phyloP scores from a whole-genome alignment of 805 yeast species.

The Yarrowia hollandica region DNA sequence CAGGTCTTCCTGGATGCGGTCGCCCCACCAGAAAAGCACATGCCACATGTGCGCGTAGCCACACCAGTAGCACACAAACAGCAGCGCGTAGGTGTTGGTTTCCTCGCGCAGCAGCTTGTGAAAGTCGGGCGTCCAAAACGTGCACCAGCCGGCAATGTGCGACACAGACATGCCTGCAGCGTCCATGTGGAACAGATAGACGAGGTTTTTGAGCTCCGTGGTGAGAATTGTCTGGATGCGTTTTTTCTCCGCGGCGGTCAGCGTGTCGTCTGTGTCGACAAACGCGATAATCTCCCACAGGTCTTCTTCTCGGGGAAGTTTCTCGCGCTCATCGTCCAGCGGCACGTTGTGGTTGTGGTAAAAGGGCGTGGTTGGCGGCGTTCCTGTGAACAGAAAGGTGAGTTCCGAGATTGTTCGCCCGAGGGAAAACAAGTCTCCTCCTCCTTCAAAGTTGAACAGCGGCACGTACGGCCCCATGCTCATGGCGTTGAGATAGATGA shows the following conservation, averaged over 20 bases:
- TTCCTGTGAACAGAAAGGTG: neutral
- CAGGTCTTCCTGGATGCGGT: conserved; percentile 7
- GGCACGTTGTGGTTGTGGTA: neutral
- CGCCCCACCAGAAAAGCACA: conserved; percentile 3
- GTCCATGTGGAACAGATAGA: conserved; percentile 7
- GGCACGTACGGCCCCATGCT: neutral
- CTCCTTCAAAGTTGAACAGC: conserved; percentile 4
- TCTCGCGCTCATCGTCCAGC: neutral
- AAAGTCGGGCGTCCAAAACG: conserved; percentile 3
- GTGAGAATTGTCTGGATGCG: neutral
- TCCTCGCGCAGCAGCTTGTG: neutral
- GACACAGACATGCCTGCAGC: neutral
- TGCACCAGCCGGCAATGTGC: neutral
- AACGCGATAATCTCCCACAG: conserved; percentile 6
- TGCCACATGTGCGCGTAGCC: conserved; percentile 16
- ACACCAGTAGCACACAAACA: conserved; percentile 6
- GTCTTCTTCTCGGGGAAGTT: conserved; percentile 2
- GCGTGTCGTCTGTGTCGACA: neutral
- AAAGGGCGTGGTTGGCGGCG: neutral
- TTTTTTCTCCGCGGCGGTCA: neutral
- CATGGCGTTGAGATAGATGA: conserved; percentile 15
- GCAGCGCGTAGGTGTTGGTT: neutral
- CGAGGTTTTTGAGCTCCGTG: neutral
- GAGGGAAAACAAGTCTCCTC: neutral
- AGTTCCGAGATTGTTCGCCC: conserved; percentile 2